Evolutionary conservation across 768 basidiomycete genomes (phyloP), one percentile per base, ranked within the genome.

Genomic region (Roridomyces roridus): DNA sequence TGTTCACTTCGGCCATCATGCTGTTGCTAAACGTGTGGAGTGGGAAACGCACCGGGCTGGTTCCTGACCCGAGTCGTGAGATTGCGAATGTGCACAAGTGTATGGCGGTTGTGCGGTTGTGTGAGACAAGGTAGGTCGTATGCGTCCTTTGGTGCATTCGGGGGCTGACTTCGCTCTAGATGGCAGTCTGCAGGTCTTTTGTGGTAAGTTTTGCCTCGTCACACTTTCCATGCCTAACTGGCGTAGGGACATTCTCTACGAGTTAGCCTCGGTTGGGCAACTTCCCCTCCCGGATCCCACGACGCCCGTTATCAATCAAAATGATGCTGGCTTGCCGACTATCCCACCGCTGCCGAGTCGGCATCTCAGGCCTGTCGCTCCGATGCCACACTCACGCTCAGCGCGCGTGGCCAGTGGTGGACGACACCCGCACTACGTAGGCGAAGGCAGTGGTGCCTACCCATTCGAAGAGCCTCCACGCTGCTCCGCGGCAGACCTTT

Each of bases 11-110:
- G 35, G 77, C 75, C 18, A 77, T 88, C 21, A 79, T 90, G 5
- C 75, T 90, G 9, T 72, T 91, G 39, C 74, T 91, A 59, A 85
- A 84, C 51, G 83, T 88, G 12, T 90, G 83, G 88, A 85, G 79
- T 55, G 83, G 79, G n/a, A 82, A 77, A 64, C 75, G 77, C 55
- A 76, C 76, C 29, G 81, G 84, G 5, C 57, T 75, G 26, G 71
- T 73, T 2, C 74, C 76, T 1, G 80, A 86, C 63, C 75, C 78
- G n/a, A 72, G 72, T 47, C 72, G 79, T 47, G 85, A 87, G 46
- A 77, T 87, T 68, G 74, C 77, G 43, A 85, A 88, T 64, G 84
- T 90, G 9, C 76, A 83, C 51, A 78, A 79, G 51, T 88, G 85
- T 65, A 75, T 87, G 67, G 71, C 82, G 18, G 74, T 83, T 4